A percentile compares a stretch with the other conserved stretches of the same genome.
phyloP scores from a whole-genome alignment of 1,139 yeast species.

The Debaryomycetaceae sp. region DNA sequence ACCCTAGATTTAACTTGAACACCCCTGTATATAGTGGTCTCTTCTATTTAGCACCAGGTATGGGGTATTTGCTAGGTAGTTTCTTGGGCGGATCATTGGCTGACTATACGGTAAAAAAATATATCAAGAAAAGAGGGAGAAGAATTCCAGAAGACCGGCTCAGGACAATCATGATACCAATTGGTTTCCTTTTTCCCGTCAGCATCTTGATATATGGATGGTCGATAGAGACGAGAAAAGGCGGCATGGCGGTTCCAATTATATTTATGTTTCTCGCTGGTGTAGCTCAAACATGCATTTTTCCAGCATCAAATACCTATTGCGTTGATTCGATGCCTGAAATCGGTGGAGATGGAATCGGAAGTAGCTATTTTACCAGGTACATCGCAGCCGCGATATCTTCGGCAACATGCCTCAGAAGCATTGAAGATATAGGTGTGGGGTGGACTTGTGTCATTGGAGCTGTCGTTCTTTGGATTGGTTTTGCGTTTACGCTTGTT shows the following conservation, averaged over 20 bases:
- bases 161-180: slow-evolving; percentile 32
- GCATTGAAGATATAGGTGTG: slow-evolving; percentile 44
- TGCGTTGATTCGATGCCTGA: slow-evolving; percentile 56
- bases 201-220: slow-evolving; percentile 50
- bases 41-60: slow-evolving; percentile 53
- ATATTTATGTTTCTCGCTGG: slow-evolving; percentile 46
- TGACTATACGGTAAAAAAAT: slow-evolving; percentile 40
- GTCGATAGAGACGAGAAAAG: slow-evolving; percentile 43
- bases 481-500: slow-evolving; percentile 10
- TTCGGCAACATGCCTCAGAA: slow-evolving; percentile 43
- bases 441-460: slow-evolving; percentile 51
- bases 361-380: slow-evolving; percentile 47
- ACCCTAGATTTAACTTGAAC: slow-evolving; percentile 47
- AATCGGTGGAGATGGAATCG: slow-evolving; percentile 50
- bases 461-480: slow-evolving; percentile 28
- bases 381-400: slow-evolving; percentile 50
- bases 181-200: slow-evolving; percentile 38
- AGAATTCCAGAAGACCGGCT: slow-evolving; percentile 53
- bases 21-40: slow-evolving; percentile 47
- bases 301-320: slow-evolving; percentile 51
- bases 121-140: slow-evolving; percentile 38
- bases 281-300: slow-evolving; percentile 45
- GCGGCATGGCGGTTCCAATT: slow-evolving; percentile 54
- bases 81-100: slow-evolving; percentile 50
- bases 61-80: slow-evolving; percentile 47